phyloP scores from a whole-genome alignment of 352 stramenopile genomes.

The Peronospora belbahrii region DNA sequence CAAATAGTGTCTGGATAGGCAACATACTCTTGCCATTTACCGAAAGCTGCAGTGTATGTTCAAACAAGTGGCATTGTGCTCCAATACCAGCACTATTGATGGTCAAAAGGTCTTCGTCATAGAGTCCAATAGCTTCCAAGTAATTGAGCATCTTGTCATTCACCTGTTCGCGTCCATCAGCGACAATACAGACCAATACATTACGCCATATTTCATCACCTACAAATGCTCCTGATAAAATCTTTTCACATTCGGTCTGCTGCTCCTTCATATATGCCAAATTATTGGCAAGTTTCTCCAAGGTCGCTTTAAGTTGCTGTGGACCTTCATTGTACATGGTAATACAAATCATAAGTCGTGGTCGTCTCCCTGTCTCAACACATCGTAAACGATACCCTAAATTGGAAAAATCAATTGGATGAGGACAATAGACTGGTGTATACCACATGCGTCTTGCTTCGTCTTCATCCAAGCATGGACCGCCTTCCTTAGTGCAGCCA shows the following conservation, averaged over 20 bases:
- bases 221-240: conserved; percentile 34
- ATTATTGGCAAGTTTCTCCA: conserved; percentile 82
- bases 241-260: conserved; percentile 24
- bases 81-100: conserved; percentile 81
- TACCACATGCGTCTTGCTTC: conserved; percentile 76
- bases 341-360: conserved; percentile 78
- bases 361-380: conserved; percentile 62
- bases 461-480: conserved; percentile 61
- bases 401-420: conserved; percentile 70
- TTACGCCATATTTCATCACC: conserved; percentile 77
- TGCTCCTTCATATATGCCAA: conserved; percentile 61
- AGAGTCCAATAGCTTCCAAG: conserved; percentile 58
- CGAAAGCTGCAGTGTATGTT: conserved; percentile 73
- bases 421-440: conserved; percentile 66
- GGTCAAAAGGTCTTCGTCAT: conserved; percentile 78
- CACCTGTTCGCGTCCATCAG: conserved; percentile 67
- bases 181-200: conserved; percentile 72
- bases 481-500: no score
- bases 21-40: conserved; percentile 62
- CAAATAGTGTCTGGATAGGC: conserved; percentile 73
- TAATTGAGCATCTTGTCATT: conserved; percentile 80
- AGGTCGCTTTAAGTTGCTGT: conserved; percentile 55
- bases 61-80: conserved; percentile 77
- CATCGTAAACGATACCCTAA: conserved; percentile 67
- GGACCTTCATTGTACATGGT: conserved; percentile 82